phyloP scores from a whole-genome alignment of 2,329 filamentous ascomycete species.

The Amauroascus niger region DNA sequence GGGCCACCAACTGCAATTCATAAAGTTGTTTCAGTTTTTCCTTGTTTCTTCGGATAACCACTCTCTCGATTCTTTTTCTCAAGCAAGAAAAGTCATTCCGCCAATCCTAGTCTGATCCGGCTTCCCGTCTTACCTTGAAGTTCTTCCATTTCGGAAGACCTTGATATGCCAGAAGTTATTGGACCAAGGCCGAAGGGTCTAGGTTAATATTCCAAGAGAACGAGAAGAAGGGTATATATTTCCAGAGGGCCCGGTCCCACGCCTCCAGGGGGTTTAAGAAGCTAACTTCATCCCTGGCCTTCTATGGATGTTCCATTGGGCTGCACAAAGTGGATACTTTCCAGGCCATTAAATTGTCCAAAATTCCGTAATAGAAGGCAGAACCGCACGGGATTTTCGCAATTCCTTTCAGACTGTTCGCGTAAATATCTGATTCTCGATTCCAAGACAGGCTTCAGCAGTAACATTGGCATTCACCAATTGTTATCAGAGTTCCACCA shows the following conservation, averaged over 20 bases:
- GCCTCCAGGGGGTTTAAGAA: neutral
- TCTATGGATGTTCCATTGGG: neutral
- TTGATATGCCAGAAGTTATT: neutral
- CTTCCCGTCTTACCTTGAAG: neutral
- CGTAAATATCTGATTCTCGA: neutral
- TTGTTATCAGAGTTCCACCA: neutral
- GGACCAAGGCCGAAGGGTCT: neutral
- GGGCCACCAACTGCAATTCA: neutral
- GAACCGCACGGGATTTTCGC: neutral
- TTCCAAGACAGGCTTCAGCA: neutral
- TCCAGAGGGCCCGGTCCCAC: neutral
- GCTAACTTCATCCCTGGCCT: neutral
- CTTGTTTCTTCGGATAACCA: neutral
- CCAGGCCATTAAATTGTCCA: neutral
- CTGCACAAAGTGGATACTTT: conserved; percentile 6
- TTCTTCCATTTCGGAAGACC: neutral
- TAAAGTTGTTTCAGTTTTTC: neutral
- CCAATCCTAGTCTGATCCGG: neutral
- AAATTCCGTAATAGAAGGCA: neutral
- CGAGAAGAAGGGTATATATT: neutral
- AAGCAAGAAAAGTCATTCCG: neutral
- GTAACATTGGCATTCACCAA: neutral
- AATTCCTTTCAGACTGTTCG: neutral
- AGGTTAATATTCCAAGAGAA: neutral
- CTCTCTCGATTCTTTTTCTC: neutral